Conservation (phyloP, 441 rosid species). For the Pelargonium australe region DNA sequence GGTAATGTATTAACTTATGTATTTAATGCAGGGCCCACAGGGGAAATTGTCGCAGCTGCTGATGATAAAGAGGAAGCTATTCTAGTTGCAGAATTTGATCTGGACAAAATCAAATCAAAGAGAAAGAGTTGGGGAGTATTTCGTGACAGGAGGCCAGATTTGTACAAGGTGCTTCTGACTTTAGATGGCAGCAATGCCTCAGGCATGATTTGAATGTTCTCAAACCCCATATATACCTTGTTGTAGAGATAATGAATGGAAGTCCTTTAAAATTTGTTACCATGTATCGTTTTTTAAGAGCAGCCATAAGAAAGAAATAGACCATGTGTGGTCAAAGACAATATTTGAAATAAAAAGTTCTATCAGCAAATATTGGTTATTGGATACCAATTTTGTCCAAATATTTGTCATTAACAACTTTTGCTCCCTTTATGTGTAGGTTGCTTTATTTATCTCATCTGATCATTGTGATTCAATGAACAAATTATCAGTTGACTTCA, state of each 20-base stretch:
- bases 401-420: too few relatives aligned
- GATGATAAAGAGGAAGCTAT: conserved; percentile 63
- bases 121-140: conserved; percentile 88
- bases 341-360: neutral
- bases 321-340: neutral
- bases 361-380: neutral
- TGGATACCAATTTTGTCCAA: too few relatives aligned
- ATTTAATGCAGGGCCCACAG: conserved; percentile 55
- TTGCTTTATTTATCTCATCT: too few relatives aligned
- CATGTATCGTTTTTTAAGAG: conserved; percentile 9
- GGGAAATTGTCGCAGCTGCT: conserved; percentile 65
- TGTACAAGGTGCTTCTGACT: conserved; percentile 81
- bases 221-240: neutral
- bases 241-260: conserved; percentile 19
- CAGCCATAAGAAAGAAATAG: neutral
- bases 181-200: conserved; percentile 53
- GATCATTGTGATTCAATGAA: too few relatives aligned
- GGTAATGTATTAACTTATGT: neutral
- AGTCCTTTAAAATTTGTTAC: conserved; percentile 1
- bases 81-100: conserved; percentile 72
- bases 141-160: conserved; percentile 78
- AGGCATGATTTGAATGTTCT: conserved; percentile 14
- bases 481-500: too few relatives aligned
- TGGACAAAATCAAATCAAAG: conserved; percentile 54
- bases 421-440: too few relatives aligned